phyloP scores from a whole-genome alignment of 371 early-diverging fungal genomes.

The Thermomucor indicae-seudaticae region DNA sequence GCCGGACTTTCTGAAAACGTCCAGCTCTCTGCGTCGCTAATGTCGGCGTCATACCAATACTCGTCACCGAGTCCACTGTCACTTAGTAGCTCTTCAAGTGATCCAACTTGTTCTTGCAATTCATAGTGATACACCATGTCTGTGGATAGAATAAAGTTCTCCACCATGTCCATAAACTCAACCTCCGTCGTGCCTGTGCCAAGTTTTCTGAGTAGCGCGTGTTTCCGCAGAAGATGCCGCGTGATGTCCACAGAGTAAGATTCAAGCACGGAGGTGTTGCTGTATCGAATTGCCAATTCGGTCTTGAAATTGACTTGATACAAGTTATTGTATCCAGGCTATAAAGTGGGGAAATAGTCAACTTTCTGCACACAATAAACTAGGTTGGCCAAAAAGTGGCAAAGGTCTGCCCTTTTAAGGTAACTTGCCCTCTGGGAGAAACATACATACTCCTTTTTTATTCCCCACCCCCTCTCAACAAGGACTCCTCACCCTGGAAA shows the following conservation, averaged over 20 bases:
- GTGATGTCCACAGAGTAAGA: constrained; percentile 70
- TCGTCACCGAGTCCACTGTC: neutral
- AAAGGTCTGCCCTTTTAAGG: neutral
- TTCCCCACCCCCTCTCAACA: constrained; percentile 1
- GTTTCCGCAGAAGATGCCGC: constrained; percentile 54
- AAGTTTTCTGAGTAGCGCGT: constrained; percentile 44
- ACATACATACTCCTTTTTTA: constrained; percentile 4
- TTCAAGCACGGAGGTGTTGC: constrained; percentile 74
- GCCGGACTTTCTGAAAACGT: neutral
- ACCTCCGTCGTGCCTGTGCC: neutral
- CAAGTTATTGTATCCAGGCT: constrained; percentile 85
- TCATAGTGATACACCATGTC: constrained; percentile 19
- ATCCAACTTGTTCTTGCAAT: constrained; percentile 7
- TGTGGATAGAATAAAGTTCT: constrained; percentile 16
- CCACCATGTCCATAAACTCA: constrained; percentile 1
- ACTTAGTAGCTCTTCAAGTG: constrained; percentile 2
- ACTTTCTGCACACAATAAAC: too few relatives aligned
- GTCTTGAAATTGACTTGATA: constrained; percentile 80
- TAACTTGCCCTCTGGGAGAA: neutral
- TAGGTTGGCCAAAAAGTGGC: constrained; percentile 4
- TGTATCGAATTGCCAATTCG: constrained; percentile 56
- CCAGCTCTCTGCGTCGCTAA: neutral
- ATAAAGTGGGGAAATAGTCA: constrained; percentile 7
- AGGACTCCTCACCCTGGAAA: neutral
- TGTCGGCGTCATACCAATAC: neutral